Conservation (phyloP, 129 eudicot species). For the Lonicera japonica region DNA sequence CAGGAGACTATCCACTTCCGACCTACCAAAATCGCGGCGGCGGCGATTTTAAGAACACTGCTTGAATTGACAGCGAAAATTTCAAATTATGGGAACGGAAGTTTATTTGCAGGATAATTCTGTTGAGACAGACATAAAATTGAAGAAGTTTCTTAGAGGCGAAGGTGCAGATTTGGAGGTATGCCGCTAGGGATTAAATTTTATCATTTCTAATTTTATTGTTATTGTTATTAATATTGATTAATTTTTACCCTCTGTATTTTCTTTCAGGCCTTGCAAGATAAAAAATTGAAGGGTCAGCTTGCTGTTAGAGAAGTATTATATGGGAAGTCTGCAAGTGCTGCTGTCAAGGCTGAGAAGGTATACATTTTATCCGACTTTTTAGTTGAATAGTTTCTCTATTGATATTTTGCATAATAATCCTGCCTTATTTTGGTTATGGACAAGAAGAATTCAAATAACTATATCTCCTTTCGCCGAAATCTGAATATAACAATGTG, state of each 20-base stretch:
- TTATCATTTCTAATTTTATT: not conserved
- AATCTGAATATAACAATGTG: too few relatives aligned
- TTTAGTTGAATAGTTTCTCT: not conserved
- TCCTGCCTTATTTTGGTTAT: too few relatives aligned
- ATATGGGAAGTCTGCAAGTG: slow-evolving; percentile 61
- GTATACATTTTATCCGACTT: slow-evolving; percentile 24
- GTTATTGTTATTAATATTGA: slow-evolving; percentile 5
- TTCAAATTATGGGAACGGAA: not conserved
- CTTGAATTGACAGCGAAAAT: too few relatives aligned
- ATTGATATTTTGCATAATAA: not conserved
- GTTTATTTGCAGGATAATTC: slow-evolving; percentile 32
- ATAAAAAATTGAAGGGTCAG: slow-evolving; percentile 82
- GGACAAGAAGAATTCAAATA: too few relatives aligned
- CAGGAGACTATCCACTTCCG: too few relatives aligned
- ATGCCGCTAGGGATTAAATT: slow-evolving; percentile 7
- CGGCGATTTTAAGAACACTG: too few relatives aligned
- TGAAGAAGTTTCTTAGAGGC: slow-evolving; percentile 81
- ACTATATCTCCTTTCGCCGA: too few relatives aligned
- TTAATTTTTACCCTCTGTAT: not conserved
- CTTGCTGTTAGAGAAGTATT: slow-evolving; percentile 68
- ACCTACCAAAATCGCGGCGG: too few relatives aligned
- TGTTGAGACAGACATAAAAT: slow-evolving; percentile 48
- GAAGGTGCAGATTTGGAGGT: slow-evolving; percentile 80
- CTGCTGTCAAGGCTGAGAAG: slow-evolving; percentile 79
- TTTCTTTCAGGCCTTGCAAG: slow-evolving; percentile 47